Percentiles rank a stretch among this genome's conserved stretches.
These are phyloP conservation scores for Salvia rosmarinus DNA, from an alignment of 257 asterid species.

Conservation along the genomic window DNA sequence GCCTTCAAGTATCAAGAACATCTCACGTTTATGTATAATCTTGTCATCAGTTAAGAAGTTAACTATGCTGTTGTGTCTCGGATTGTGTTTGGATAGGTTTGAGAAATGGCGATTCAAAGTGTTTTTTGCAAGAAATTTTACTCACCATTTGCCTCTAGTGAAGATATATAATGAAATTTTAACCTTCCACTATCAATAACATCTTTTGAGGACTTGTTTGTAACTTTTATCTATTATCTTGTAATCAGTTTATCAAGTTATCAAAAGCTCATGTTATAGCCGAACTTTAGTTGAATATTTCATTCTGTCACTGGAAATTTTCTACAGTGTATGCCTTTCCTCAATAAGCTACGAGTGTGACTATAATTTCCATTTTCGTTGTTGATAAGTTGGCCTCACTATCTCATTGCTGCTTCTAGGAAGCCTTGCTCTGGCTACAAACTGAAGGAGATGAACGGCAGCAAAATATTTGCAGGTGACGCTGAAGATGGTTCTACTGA, in stretches of 20 bases:
- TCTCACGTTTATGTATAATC: no score
- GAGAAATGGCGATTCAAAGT: not conserved
- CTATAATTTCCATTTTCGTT: not conserved
- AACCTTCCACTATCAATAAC: not conserved
- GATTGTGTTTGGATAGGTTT: not conserved
- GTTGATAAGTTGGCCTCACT: not conserved
- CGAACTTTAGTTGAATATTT: not conserved
- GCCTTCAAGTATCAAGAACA: not conserved
- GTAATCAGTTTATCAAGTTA: not conserved
- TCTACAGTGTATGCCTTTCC: not conserved
- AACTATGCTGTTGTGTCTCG: not conserved
- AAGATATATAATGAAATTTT: not conserved
- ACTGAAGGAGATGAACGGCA: constrained; percentile 87
- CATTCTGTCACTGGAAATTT: not conserved
- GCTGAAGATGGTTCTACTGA: constrained; percentile 57
- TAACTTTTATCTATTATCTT: not conserved
- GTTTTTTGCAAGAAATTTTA: not conserved
- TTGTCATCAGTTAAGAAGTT: no score
- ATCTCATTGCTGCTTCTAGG: constrained; percentile 48
- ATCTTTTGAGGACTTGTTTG: not conserved
- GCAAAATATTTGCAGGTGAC: constrained; percentile 69
- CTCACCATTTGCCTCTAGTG: not conserved
- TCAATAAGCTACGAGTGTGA: not conserved
- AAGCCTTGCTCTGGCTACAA: constrained; percentile 88
- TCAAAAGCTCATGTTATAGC: not conserved